Percentiles rank a stretch among this genome's conserved stretches.
Evolutionary conservation across 257 asterid species (phyloP).

Genomic region (Solanum etuberosum): DNA sequence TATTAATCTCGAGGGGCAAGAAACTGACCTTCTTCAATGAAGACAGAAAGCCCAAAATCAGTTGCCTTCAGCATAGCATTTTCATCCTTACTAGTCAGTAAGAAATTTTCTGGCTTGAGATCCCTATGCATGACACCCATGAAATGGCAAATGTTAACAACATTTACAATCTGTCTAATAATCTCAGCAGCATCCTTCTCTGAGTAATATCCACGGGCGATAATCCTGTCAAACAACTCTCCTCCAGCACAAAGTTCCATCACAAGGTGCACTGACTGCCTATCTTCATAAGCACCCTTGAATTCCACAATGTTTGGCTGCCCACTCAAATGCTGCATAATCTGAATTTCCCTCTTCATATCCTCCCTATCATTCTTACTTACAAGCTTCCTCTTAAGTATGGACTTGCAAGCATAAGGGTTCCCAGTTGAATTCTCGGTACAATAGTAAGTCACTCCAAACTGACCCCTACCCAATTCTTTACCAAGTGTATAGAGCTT

Average conservation of each 20-base stretch:
- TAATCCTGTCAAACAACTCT: slow-evolving; percentile 57
- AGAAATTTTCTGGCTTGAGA: slow-evolving; percentile 67
- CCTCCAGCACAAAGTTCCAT: slow-evolving; percentile 74
- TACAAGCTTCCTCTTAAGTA: slow-evolving; percentile 50
- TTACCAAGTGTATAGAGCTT: slow-evolving; percentile 39
- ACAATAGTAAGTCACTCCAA: slow-evolving; percentile 54
- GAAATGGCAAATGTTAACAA: slow-evolving; percentile 63
- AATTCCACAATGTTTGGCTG: slow-evolving; percentile 62
- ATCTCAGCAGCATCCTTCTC: slow-evolving; percentile 54
- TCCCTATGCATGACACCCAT: slow-evolving; percentile 77
- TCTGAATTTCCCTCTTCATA: slow-evolving; percentile 59
- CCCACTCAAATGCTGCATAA: slow-evolving; percentile 70
- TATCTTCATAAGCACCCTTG: slow-evolving; percentile 59
- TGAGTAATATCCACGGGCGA: slow-evolving; percentile 55
- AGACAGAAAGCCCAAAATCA: slow-evolving; percentile 66
- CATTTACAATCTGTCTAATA: slow-evolving; percentile 63
- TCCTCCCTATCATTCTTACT: slow-evolving; percentile 56
- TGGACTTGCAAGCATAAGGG: slow-evolving; percentile 54
- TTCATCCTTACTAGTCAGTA: slow-evolving; percentile 48
- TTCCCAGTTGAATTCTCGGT: slow-evolving; percentile 36
- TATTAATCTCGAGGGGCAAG: background rate
- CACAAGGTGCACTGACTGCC: slow-evolving; percentile 43
- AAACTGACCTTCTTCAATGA: slow-evolving; percentile 48
- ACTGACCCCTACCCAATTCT: slow-evolving; percentile 61
- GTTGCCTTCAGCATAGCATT: slow-evolving; percentile 52